A percentile compares a stretch with the other conserved stretches of the same genome.
These are phyloP conservation scores for Sordariomycetes sp. DNA, from an alignment of 2,329 filamentous ascomycete species.

Conservation along the genomic window DNA sequence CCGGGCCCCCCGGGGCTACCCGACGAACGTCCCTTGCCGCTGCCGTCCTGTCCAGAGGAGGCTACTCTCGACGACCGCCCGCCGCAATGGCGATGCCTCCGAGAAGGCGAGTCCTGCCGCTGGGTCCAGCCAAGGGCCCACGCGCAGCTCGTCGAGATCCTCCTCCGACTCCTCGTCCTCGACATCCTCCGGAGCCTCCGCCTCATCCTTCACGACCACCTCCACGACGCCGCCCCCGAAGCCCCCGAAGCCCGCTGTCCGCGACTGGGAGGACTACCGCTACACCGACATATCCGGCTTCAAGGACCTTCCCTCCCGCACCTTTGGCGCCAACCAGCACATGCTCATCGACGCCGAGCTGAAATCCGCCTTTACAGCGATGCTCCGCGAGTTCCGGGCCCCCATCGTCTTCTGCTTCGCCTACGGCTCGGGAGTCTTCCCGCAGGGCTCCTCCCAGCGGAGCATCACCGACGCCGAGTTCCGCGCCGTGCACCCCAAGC, in stretches of 20 bases:
- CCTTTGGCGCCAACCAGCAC: slow-evolving; percentile 89
- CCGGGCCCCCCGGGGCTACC: background rate
- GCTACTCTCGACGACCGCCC: background rate
- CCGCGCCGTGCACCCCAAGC: slow-evolving; percentile 63
- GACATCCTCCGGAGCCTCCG: background rate
- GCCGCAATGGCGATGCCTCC: background rate
- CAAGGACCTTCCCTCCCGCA: slow-evolving; percentile 28
- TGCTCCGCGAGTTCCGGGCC: slow-evolving; percentile 82
- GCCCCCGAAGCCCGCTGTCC: background rate
- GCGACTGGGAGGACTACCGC: slow-evolving; percentile 28
- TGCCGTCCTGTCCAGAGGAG: background rate
- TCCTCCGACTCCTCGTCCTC: background rate
- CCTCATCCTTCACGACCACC: background rate
- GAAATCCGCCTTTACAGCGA: slow-evolving; percentile 75
- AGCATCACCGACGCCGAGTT: slow-evolving; percentile 42
- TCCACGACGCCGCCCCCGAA: background rate
- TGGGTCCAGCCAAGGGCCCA: background rate
- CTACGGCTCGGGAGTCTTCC: slow-evolving; percentile 93
- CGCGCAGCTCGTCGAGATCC: background rate
- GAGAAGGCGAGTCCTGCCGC: background rate
- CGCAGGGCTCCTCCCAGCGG: slow-evolving; percentile 48
- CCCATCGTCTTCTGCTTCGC: slow-evolving; percentile 95
- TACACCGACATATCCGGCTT: slow-evolving; percentile 28
- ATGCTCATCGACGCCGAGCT: slow-evolving; percentile 94
- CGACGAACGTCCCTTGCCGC: background rate